Conservation (phyloP, 2,329 filamentous ascomycete genomes). For the Cladosporium colombiae region DNA sequence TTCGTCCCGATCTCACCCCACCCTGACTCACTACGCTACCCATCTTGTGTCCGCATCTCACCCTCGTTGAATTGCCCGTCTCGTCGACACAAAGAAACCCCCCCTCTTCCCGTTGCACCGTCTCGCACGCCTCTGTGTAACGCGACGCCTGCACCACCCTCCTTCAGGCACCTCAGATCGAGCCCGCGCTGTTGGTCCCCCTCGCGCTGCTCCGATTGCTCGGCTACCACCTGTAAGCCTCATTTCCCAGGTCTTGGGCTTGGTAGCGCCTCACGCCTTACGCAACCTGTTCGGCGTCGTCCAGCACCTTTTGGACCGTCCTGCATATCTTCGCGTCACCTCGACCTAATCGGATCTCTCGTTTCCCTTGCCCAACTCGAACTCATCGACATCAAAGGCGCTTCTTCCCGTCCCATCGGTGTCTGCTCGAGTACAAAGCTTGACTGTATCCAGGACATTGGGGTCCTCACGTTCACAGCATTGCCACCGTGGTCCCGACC, state of each 20-base stretch:
- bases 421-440: conserved; percentile 40
- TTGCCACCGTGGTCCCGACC: conserved; percentile 27
- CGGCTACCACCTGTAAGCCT: conserved; percentile 39
- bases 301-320: conserved; percentile 45
- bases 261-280: conserved; percentile 40
- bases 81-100: conserved; percentile 37
- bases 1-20: conserved; percentile 6
- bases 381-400: conserved; percentile 29
- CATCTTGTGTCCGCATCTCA: conserved; percentile 8
- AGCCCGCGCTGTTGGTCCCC: conserved; percentile 38
- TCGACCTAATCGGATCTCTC: conserved; percentile 29
- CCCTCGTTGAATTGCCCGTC: conserved; percentile 21
- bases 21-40: neutral
- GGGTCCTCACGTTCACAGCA: conserved; percentile 31
- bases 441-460: conserved; percentile 34
- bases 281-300: conserved; percentile 42
- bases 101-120: conserved; percentile 29
- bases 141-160: conserved; percentile 52
- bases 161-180: conserved; percentile 45
- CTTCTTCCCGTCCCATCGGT: conserved; percentile 32
- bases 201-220: conserved; percentile 39
- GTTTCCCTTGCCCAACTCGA: conserved; percentile 25
- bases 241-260: conserved; percentile 39
- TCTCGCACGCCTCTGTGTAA: conserved; percentile 40
- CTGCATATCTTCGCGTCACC: conserved; percentile 48